These are phyloP conservation scores for Eucalyptus cloeziana DNA, from an alignment of 345 rosid genomes.

Conservation along the genomic window DNA sequence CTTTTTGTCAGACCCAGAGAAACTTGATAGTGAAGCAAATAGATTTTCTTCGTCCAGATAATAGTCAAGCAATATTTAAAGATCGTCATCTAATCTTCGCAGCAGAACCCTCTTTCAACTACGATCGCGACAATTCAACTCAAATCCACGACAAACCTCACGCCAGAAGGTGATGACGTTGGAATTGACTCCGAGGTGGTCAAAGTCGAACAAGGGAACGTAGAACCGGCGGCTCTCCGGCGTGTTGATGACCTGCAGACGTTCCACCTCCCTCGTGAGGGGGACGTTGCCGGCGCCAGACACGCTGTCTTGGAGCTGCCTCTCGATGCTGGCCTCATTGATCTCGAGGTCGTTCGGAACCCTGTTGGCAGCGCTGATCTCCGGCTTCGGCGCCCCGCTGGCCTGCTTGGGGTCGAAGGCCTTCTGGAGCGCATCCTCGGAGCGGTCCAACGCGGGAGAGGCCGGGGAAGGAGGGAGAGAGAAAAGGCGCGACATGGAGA, in stretches of 20 bases:
- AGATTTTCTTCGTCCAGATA: not conserved
- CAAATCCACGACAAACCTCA: conserved; percentile 29
- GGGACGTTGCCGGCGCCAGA: not conserved
- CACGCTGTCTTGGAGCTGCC: conserved; percentile 39
- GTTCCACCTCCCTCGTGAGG: too few relatives aligned
- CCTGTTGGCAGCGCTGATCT: conserved; percentile 60
- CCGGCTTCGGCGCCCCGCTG: conserved; percentile 26
- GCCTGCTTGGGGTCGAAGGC: conserved; percentile 25
- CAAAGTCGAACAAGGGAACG: too few relatives aligned
- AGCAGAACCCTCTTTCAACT: too few relatives aligned
- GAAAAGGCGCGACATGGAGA: too few relatives aligned
- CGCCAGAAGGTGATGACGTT: conserved; percentile 90
- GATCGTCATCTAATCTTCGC: not conserved
- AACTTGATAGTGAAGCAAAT: not conserved
- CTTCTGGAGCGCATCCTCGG: conserved; percentile 30
- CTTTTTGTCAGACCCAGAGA: not conserved
- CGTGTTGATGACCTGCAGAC: too few relatives aligned
- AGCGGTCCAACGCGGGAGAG: too few relatives aligned
- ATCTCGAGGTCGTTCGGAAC: conserved; percentile 44
- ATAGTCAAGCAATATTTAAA: not conserved
- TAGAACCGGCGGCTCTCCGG: too few relatives aligned
- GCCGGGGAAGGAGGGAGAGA: too few relatives aligned
- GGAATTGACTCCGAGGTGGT: conserved; percentile 20
- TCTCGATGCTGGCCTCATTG: conserved; percentile 67
- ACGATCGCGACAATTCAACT: too few relatives aligned